Evolutionary conservation across 2,329 filamentous ascomycete genomes (phyloP).

Genomic region (Phaeosphaeria sp.): DNA sequence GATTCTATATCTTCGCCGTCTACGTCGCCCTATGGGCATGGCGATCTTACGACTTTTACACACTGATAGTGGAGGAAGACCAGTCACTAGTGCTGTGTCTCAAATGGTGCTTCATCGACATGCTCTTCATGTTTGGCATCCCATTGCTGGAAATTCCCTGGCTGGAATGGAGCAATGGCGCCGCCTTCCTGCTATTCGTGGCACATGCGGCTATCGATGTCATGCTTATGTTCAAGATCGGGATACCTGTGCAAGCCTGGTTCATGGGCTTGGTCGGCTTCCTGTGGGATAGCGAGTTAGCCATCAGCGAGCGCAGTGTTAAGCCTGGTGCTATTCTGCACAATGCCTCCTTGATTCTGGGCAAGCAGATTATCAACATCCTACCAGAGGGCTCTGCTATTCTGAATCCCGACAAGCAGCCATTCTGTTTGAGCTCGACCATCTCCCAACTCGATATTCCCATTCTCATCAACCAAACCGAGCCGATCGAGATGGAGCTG

Average conservation of each 20-base stretch:
- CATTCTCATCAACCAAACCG: conserved; percentile 91
- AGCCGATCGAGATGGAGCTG: conserved; percentile 88
- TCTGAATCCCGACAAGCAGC: conserved; percentile 79
- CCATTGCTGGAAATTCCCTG: conserved; percentile 92
- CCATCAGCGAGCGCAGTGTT: conserved; percentile 91
- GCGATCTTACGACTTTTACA: conserved; percentile 86
- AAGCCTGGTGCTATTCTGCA: conserved; percentile 87
- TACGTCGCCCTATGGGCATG: conserved; percentile 80
- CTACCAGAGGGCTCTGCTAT: conserved; percentile 92
- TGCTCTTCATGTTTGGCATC: conserved; percentile 83
- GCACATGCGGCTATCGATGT: conserved; percentile 77
- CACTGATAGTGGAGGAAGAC: conserved; percentile 78
- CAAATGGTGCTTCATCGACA: conserved; percentile 92
- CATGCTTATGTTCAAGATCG: conserved; percentile 91
- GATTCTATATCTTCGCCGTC: conserved; percentile 83
- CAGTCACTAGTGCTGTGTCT: conserved; percentile 90
- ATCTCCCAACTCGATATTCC: conserved; percentile 72
- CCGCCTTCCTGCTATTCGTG: conserved; percentile 74
- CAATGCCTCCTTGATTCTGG: conserved; percentile 91
- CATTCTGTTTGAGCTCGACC: conserved; percentile 79
- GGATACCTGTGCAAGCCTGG: conserved; percentile 77
- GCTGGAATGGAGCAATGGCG: conserved; percentile 86
- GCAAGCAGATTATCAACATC: conserved; percentile 97
- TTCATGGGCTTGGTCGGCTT: conserved; percentile 76
- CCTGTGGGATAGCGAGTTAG: conserved; percentile 89